A percentile compares a stretch with the other conserved stretches of the same genome.
phyloP scores from a whole-genome alignment of 1,284 basidiomycete genomes.

The Ganoderma lucidum region DNA sequence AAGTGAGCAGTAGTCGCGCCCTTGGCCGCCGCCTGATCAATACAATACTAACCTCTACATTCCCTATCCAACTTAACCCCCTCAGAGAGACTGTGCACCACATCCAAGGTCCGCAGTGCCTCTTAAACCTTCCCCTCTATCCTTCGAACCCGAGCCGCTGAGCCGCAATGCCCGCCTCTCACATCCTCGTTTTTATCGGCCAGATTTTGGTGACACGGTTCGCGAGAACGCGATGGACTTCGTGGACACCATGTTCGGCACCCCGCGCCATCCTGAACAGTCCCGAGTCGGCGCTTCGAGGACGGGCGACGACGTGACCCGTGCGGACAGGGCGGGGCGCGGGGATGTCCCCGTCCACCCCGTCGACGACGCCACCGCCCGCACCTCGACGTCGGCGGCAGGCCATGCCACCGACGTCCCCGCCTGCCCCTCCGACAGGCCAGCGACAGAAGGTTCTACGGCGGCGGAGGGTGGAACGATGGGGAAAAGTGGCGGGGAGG shows the following conservation, averaged over 20 bases:
- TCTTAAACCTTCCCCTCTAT: not conserved
- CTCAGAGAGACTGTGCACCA: conserved; percentile 35
- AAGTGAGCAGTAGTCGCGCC: conserved; percentile 25
- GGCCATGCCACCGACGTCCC: no score
- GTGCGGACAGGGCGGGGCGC: not conserved
- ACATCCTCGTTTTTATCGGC: not conserved
- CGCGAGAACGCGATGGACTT: conserved; percentile 42
- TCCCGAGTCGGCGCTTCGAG: conserved; percentile 27
- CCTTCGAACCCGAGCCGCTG: no score
- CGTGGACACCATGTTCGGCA: conserved; percentile 40
- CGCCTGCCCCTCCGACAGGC: not conserved
- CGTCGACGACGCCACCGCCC: not conserved
- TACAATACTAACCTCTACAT: not conserved
- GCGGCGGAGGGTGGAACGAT: not conserved
- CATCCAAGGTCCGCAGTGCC: conserved; percentile 28
- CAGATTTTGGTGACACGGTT: conserved; percentile 38
- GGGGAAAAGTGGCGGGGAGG: not conserved
- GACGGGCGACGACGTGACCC: no score
- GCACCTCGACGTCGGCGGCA: not conserved
- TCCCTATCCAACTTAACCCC: not conserved
- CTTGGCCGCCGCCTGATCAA: not conserved
- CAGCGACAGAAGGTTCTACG: not conserved
- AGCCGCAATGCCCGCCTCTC: not conserved
- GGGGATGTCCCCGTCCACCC: not conserved
- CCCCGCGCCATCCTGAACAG: conserved; percentile 28